Evolutionary conservation across 2,329 filamentous ascomycete genomes (phyloP).

Genomic region (Paecilomyces dactylethromorphus): DNA sequence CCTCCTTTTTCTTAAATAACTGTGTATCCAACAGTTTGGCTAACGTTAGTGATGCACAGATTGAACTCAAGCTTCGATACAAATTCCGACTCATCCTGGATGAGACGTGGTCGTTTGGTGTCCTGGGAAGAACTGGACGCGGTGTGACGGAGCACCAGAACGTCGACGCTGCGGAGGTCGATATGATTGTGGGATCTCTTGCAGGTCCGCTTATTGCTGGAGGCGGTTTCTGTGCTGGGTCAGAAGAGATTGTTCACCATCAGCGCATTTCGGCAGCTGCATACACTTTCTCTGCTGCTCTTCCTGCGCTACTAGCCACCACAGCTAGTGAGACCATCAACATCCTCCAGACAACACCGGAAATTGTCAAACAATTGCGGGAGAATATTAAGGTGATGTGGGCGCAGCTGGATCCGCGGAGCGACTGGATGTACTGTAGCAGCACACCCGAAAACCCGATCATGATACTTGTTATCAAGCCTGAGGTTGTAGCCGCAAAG

Average conservation of each 20-base stretch:
- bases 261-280: conserved; percentile 88
- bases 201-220: conserved; percentile 85
- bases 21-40: not conserved
- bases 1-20: not conserved
- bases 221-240: conserved; percentile 91
- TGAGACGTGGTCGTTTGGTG: conserved; percentile 95
- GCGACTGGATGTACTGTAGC: conserved; percentile 83
- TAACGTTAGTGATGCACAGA: conserved; percentile 37
- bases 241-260: conserved; percentile 87
- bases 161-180: conserved; percentile 84
- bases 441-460: conserved; percentile 81
- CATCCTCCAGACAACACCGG: conserved; percentile 78
- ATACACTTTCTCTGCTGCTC: conserved; percentile 91
- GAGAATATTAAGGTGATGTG: conserved; percentile 84
- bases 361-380: conserved; percentile 68
- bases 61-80: conserved; percentile 91
- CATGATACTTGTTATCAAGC: conserved; percentile 75
- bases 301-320: conserved; percentile 91
- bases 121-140: conserved; percentile 82
- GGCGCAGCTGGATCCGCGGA: conserved; percentile 81
- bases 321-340: conserved; percentile 87
- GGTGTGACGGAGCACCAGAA: conserved; percentile 95
- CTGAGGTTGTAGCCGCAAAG: conserved; percentile 68
- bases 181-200: conserved; percentile 95
- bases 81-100: conserved; percentile 97